These are phyloP conservation scores for Trametes sanguinea DNA, from an alignment of 768 basidiomycete genomes.

Conservation along the genomic window DNA sequence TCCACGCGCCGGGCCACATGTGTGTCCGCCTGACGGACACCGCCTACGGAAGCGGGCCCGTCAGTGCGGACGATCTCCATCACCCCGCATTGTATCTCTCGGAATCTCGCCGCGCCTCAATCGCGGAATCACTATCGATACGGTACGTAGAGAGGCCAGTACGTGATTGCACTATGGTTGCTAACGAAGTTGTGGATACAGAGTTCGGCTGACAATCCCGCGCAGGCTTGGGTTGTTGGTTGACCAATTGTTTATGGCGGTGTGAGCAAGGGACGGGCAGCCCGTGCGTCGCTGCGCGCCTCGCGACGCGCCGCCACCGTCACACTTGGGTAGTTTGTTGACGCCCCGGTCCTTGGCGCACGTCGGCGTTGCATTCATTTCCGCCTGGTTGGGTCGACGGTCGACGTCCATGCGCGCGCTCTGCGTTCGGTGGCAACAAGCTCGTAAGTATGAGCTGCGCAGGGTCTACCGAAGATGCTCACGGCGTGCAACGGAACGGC, in stretches of 20 bases:
- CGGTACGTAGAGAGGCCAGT: no score
- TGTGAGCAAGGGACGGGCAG: background rate
- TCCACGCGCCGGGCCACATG: background rate
- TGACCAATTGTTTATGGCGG: conserved; percentile 2
- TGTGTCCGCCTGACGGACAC: background rate
- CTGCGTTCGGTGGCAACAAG: background rate
- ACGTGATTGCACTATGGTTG: background rate
- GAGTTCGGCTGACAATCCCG: background rate
- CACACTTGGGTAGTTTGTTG: background rate
- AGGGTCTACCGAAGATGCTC: no score
- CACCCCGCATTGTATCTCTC: background rate
- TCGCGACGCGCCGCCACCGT: background rate
- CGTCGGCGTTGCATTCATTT: background rate
- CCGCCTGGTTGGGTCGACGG: background rate
- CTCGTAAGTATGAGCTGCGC: background rate
- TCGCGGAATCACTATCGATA: background rate
- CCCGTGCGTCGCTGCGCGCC: background rate
- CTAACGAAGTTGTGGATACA: background rate
- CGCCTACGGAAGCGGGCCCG: background rate
- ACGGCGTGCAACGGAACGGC: no score
- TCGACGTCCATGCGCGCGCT: background rate
- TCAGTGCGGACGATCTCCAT: background rate
- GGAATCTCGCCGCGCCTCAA: background rate
- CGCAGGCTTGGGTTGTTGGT: background rate
- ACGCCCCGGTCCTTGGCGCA: background rate